Base-by-base conservation (phyloP, 2,329 filamentous ascomycete species). In the Penicillium janthinellum region DNA sequence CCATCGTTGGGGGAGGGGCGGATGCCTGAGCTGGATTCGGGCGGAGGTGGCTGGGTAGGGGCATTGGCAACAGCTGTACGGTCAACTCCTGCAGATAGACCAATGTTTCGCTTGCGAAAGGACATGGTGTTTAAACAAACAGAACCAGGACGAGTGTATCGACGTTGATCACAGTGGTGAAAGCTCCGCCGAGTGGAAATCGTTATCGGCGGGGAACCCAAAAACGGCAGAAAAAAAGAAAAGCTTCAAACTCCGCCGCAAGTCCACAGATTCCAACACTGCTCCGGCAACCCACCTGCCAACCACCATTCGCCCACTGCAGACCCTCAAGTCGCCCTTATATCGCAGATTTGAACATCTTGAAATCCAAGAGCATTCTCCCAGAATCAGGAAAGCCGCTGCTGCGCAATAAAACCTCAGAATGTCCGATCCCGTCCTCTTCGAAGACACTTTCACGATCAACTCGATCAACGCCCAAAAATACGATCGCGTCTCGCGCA, bases 401-500 rank as follows among this genome's bases (percentile, higher is more conserved):
- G 11, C 47, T 52, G 78, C 49, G 48, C 34, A 73, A 80, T 64
- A 78, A 80, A 69, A 82, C 35, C 41, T 57, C 58, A 60, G 79
- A 67, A 87, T 91, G 78, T 89, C 90, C 68, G 94, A 98, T 81
- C 89, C 93, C 59, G 89, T 95, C 72, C 90, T 98, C 77, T 96
- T 96, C 80, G 92, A 97, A 79, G 92, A 96, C 74, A 89, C 86
- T 71, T 97, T 98, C 84, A 90, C 85, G 62, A 84, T 98, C 71
- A 94, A 87, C 67, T 80, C 85, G 57, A 82, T 92, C 75, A 90
- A 96, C 81, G 85, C 88, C 72, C 86, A 88, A 72, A 96, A 97
- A 80, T 99, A 99, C 79, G 95, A 98, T 81, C 91, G 94, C 65
- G 94, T 97, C 28, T 90, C 91, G 57, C 94, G 95, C 68, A 86